Percentiles rank a stretch among this genome's conserved stretches.
These are phyloP conservation scores for Termitomyces heimii DNA, from an alignment of 768 basidiomycete genomes.

Conservation along the genomic window DNA sequence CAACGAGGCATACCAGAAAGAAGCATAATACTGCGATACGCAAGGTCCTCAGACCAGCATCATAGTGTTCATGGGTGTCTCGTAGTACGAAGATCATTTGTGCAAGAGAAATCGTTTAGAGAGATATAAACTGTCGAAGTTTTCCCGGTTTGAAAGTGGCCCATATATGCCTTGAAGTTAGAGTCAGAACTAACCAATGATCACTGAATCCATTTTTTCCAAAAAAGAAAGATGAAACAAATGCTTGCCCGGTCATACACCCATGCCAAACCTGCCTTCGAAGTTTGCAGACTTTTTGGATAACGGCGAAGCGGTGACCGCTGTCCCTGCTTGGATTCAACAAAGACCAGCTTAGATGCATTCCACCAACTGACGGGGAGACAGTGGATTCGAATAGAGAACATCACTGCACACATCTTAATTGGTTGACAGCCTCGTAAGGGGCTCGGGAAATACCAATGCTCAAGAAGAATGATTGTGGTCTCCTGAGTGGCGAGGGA, in stretches of 20 bases:
- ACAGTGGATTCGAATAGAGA: background rate
- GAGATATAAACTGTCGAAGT: background rate
- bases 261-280: conserved; percentile 37
- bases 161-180: background rate
- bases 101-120: background rate
- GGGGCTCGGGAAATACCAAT: conserved; percentile 45
- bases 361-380: conserved; percentile 15
- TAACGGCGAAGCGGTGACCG: conserved; percentile 43
- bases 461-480: conserved; percentile 36
- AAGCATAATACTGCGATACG: background rate
- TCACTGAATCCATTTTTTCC: conserved; percentile 15
- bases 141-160: too few relatives aligned
- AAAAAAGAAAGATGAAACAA: conserved; percentile 25
- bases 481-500: conserved; percentile 3
- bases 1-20: too few relatives aligned
- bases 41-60: background rate
- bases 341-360: conserved; percentile 12
- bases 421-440: conserved; percentile 28
- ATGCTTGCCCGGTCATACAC: conserved; percentile 33
- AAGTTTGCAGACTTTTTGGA: conserved; percentile 34
- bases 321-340: conserved; percentile 26
- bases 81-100: too few relatives aligned
- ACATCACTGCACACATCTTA: conserved; percentile 7
- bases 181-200: too few relatives aligned
- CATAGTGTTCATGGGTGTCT: too few relatives aligned